Evolutionary conservation across 2,329 filamentous ascomycete species (phyloP), one percentile per base, ranked within the genome.

Genomic region (Lithohypha guttulata): DNA sequence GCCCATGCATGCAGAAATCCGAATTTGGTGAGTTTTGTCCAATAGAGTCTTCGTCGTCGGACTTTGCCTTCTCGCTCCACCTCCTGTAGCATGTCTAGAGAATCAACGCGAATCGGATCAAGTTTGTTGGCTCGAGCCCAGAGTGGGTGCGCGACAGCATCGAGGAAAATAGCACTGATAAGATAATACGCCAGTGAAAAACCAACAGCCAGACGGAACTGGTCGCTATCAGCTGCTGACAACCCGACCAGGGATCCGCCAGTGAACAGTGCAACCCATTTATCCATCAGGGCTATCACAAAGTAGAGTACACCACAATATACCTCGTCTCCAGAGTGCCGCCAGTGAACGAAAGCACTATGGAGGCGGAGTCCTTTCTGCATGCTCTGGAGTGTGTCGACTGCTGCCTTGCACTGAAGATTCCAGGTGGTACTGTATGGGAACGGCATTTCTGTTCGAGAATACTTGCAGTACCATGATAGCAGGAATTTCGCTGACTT

Each of bases 131-230:
- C 62, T 2, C 62, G 50, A 9, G 59, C 61, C 43, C 69, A 64
- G 1, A 73, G 58, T 43, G 69, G 64, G 38, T 69, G 65, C 14
- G 69, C 68, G 42, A 72, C 71, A 45, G 66, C 65, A 46, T 75
- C 71, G 18, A 75, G 67, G 15, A 71, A 57, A 2, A 75, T 69
- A 9, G 71, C 71, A 18, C 71, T 70, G 17, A 74, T 62, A 13
- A 75, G 58, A 46, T 75, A 75, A 51, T 75, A 75, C 0, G 68
- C 68, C 22, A 75, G 57, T n/a, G 68, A 66, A 45, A 74, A 72
- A 2, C 71, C 71, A 15, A 72, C 63, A 23, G 66, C 61, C 42
- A 69, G 56, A 8, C 67, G 61, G 39, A 61, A 59, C 1, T 59
- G 53, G 9, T 59, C 55, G 27, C 59, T 60, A 18, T 55, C 31